Evolutionary conservation across 2,329 filamentous ascomycete species (phyloP), one percentile per base, ranked within the genome.

Genomic region (Aspergillus arachidicola): DNA sequence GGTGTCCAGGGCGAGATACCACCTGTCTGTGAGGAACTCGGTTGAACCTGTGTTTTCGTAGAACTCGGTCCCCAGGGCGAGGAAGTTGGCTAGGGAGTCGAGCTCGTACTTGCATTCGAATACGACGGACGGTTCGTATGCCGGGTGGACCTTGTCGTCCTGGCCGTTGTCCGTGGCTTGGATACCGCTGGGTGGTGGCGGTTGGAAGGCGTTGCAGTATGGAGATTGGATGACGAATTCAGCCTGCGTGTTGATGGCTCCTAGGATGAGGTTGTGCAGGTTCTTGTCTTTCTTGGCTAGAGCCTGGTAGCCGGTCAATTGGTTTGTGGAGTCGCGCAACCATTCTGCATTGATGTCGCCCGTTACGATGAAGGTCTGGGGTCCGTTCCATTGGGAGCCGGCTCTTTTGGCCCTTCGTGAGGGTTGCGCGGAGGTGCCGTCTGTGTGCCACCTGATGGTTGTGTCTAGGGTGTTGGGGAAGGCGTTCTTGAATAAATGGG

Each of bases 91-190:
- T 0, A 99, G 84, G 10, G 94, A 97, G 79, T 99, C 95, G 26
- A 99, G 88, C 81, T 99, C 95, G 79, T 98, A 99, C 80, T 99
- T 99, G 86, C 95, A 99, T 79, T 99, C 95, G 68, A 97, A 99
- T 4, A 99, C 95, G 56, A 89, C 86, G 0, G 84, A 87, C 0
- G 90, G 90, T 73, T 98, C 93, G 74, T 96, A 98, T 0, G 84
- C 83, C 0, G 95, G 95, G 71, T 97, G 93, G 0, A 99, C 95
- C 10, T 76, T 79, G 73, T 99, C 95, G 23, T 90, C 86, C 75
- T 97, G 92, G 3, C 92, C 92, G 72, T 94, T 97, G 70, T 86
- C 85, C 19, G 89, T 89, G 6, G 90, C 82, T 4, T 84, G 80
- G 0, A 98, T 83, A 19, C 90, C 87, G 67, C 92, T 94, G 7